Percentiles rank a stretch among this genome's conserved stretches.
Conservation (phyloP, 2,329 filamentous ascomycete species). For the Colletotrichum magnum region DNA sequence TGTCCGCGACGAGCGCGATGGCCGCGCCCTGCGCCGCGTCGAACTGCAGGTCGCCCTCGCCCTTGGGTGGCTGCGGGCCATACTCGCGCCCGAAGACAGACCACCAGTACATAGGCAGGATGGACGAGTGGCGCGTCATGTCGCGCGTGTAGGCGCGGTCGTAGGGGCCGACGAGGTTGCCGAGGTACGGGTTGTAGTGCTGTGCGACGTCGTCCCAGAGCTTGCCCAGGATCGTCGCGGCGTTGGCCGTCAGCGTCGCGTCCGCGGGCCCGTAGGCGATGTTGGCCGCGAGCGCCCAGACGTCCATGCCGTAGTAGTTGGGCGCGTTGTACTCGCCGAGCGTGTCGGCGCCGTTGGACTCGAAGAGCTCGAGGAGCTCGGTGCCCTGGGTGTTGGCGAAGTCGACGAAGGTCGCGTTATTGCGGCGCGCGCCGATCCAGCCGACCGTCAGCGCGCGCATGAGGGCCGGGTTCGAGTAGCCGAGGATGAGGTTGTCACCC, state of each 20-base stretch:
- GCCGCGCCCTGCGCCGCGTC: slow-evolving; percentile 58
- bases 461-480: slow-evolving; percentile 57
- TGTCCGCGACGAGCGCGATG: slow-evolving; percentile 55
- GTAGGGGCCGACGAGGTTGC: slow-evolving; percentile 53
- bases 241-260: slow-evolving; percentile 48
- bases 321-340: slow-evolving; percentile 57
- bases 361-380: slow-evolving; percentile 49
- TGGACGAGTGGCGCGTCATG: slow-evolving; percentile 55
- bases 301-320: slow-evolving; percentile 58
- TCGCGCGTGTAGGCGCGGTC: slow-evolving; percentile 56
- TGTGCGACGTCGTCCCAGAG: slow-evolving; percentile 53
- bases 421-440: slow-evolving; percentile 56
- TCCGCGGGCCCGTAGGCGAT: slow-evolving; percentile 53
- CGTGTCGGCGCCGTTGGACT: slow-evolving; percentile 48
- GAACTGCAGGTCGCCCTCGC: slow-evolving; percentile 56
- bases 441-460: slow-evolving; percentile 57
- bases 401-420: slow-evolving; percentile 53
- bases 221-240: slow-evolving; percentile 47
- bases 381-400: slow-evolving; percentile 54
- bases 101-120: slow-evolving; percentile 60
- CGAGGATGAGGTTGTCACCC: slow-evolving; percentile 55
- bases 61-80: slow-evolving; percentile 53
- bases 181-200: slow-evolving; percentile 54
- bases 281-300: slow-evolving; percentile 55
- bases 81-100: slow-evolving; percentile 56